A percentile compares a stretch with the other conserved stretches of the same genome.
Conservation (phyloP, 345 rosid species). For the Corchorus capsularis region DNA sequence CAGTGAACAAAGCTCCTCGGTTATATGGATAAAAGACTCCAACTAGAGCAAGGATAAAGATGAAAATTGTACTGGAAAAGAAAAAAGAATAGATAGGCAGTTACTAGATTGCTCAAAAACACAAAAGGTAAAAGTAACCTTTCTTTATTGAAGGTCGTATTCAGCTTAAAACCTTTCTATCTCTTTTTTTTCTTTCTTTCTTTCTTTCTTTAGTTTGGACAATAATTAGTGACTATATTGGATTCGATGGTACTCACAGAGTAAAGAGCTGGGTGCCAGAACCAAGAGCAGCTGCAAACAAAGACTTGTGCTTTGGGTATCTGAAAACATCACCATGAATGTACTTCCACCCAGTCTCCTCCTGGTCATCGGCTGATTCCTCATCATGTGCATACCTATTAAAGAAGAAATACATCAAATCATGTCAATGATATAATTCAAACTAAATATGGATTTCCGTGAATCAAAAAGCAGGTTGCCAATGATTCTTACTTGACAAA, state of each 20-base stretch:
- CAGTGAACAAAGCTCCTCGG: slow-evolving; percentile 51
- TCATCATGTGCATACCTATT: slow-evolving; percentile 57
- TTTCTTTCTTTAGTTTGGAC: background rate
- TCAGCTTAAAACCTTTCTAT: background rate
- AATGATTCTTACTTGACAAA: slow-evolving; percentile 45
- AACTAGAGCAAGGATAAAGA: slow-evolving; percentile 50
- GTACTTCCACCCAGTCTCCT: slow-evolving; percentile 63
- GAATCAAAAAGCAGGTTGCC: background rate
- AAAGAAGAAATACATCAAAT: slow-evolving; percentile 4
- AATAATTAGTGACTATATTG: background rate
- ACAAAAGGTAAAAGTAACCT: background rate
- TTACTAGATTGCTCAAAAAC: background rate
- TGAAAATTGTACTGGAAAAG: slow-evolving; percentile 37
- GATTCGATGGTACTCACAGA: slow-evolving; percentile 37
- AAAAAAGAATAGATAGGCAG: background rate
- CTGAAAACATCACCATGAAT: slow-evolving; percentile 59
- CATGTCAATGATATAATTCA: background rate
- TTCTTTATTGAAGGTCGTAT: background rate
- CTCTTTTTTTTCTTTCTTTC: background rate
- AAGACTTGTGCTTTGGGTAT: slow-evolving; percentile 50
- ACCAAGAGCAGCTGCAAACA: slow-evolving; percentile 56
- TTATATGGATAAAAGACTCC: slow-evolving; percentile 65
- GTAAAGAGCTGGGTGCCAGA: slow-evolving; percentile 55
- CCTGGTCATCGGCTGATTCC: slow-evolving; percentile 54
- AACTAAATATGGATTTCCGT: background rate